phyloP scores from a whole-genome alignment of 129 eudicot species.

The Artemisia argyi region DNA sequence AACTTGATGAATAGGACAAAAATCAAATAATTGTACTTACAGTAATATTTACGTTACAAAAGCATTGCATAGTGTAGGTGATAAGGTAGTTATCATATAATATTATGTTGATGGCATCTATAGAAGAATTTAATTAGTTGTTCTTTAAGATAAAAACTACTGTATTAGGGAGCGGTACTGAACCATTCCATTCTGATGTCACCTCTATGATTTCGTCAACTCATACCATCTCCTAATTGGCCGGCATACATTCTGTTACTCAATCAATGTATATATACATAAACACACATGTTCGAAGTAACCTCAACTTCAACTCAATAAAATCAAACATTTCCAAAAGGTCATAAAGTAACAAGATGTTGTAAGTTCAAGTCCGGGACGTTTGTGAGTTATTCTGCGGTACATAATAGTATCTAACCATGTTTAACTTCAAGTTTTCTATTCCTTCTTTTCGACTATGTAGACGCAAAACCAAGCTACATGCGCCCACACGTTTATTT shows the following conservation, averaged over 20 bases:
- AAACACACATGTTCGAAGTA: neutral
- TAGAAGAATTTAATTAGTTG: conserved; percentile 26
- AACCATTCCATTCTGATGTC: conserved; percentile 45
- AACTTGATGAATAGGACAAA: no score
- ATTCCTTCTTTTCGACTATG: conserved; percentile 48
- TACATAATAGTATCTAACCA: conserved; percentile 1
- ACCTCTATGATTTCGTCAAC: conserved; percentile 45
- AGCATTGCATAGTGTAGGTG: neutral
- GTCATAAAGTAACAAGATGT: no score
- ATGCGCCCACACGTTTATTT: conserved; percentile 26
- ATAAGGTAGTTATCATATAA: conserved; percentile 9
- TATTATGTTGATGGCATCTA: neutral
- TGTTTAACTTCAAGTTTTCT: conserved; percentile 34
- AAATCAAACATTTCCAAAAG: neutral
- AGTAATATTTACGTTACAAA: no score
- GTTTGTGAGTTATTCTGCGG: neutral
- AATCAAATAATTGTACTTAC: no score
- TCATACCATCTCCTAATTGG: conserved; percentile 24
- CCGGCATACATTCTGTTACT: conserved; percentile 33
- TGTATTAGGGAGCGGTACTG: conserved; percentile 24
- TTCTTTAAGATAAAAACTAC: conserved; percentile 3
- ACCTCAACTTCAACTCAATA: neutral
- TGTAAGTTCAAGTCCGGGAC: neutral
- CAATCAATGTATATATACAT: neutral
- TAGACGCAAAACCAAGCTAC: conserved; percentile 30